Evolutionary conservation across 129 eudicot genomes (phyloP), one percentile per base, ranked within the genome.

Genomic region (Flaveria bidentis): DNA sequence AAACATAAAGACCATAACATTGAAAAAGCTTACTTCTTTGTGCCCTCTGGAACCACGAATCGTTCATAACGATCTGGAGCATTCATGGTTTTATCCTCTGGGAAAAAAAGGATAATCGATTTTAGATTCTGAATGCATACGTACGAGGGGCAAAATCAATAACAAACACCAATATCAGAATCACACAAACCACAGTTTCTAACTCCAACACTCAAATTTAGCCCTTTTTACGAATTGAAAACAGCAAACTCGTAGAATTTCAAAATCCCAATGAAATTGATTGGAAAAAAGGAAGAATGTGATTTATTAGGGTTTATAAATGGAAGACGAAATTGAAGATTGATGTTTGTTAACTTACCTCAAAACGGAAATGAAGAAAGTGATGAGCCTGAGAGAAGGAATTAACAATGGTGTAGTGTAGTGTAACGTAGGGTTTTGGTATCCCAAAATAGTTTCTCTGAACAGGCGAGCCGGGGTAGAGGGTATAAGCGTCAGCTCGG

Each of bases 31-130:
- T 85, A 91, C 97, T 91, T 91, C 72, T 90, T 85, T 47, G 88
- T 91, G 45, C 97, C 92, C 78, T 91, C 96, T 0, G 97, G 97
- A 30, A 91, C 97, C 67, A 91, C 97, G 65, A 91, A 91, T 44
- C 96, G 86, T 80, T 91, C 97, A 77, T 91, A 91, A 55, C 97
- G 92, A 61, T 91, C 96, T 1, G 97, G 95, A 15, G 96, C 97
- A 72, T 91, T 91, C 97, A 91, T 91, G 75, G 60, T 58, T 67
- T 75, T 66, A 57, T 67, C 42, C 66, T 53, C 69, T 80, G 50
- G 5, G 20, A 45, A 36, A 17, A 72, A 66, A 23, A 53, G 13
- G 49, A 65, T 26, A 55, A 28, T 53, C 56, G 64, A 8, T 9
- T 23, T 68, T 9, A 7, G 33, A 41, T 44, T 25, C 65, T 53